Base-by-base conservation (phyloP, 1,284 basidiomycete species). In the Mycosarcoma mackinlayi region DNA sequence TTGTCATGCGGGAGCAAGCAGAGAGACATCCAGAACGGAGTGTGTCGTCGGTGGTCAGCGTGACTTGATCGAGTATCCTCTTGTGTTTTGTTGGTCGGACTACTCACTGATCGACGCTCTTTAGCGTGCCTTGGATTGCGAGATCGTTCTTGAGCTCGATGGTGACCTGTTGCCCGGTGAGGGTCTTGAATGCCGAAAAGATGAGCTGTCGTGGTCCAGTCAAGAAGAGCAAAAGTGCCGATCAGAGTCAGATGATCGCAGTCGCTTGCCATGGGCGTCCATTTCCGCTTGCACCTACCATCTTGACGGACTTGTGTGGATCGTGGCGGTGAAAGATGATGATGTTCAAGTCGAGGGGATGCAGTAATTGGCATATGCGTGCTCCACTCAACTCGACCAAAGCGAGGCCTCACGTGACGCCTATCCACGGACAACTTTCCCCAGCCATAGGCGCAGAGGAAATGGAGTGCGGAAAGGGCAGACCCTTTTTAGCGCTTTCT, bases 111-210 rank as follows among this genome's bases (percentile, higher is more conserved):
- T 98, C 95, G 44, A 98, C 95, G 48, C 93, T 95, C 86, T 96
- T 97, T 77, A 99, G 86, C 21, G 93, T 92, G 3, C 96, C 96
- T 13, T 92, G 93, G 83, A 98, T 95, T 18, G 92, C 94, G 52
- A 98, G 89, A 84, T 98, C 95, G 85, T 99, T 99, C 86, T 99
- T 98, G 80, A 99, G 90, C 84, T 99, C 95, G 76, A 98, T 94
- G 16, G 93, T 96, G 38, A 77, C 73, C 76, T 90, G 89, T 83
- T 97, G 94, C 84, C 96, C 94, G 4, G 95, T 98, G 48, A 99
- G 89, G 14, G 95, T 98, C 86, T 98, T 98, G 90, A 99, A 98
- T 40, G 98, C 94, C 45, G 93, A 94, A 85, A 95, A 95, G 78
- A 95, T 95, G 77, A 95, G 89, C 93, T 94, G 80, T 11, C 35